Evolutionary conservation across 371 early-diverging fungal species (phyloP).

Genomic region (Actinomortierella ambigua): DNA sequence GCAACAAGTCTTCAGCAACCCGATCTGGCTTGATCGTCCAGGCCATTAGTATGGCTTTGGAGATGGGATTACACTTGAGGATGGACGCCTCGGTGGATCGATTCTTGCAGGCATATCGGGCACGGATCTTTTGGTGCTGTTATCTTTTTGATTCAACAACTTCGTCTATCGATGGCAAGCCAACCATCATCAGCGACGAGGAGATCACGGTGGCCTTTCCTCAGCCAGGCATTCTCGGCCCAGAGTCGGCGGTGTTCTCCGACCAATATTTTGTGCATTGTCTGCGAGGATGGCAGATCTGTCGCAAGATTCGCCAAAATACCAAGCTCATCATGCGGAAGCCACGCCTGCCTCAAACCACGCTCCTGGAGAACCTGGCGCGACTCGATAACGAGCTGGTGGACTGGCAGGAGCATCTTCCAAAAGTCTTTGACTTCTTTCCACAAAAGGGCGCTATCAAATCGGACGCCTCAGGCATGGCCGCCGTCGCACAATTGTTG

Average conservation of each 20-base stretch:
- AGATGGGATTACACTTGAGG: constrained; percentile 36
- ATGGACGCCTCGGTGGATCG: constrained; percentile 16
- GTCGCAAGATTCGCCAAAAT: constrained; percentile 43
- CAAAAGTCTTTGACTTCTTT: constrained; percentile 28
- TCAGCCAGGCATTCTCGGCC: constrained; percentile 23
- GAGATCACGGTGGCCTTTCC: constrained; percentile 34
- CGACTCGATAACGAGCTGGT: constrained; percentile 37
- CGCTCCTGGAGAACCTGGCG: constrained; percentile 21
- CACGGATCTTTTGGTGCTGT: constrained; percentile 39
- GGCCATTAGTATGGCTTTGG: constrained; percentile 41
- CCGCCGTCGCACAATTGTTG: constrained; percentile 26
- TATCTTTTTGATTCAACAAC: constrained; percentile 39
- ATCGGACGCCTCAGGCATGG: constrained; percentile 13
- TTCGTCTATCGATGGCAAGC: constrained; percentile 40
- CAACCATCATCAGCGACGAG: constrained; percentile 38
- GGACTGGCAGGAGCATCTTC: constrained; percentile 37
- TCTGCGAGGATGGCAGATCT: constrained; percentile 35
- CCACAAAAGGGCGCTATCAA: constrained; percentile 25
- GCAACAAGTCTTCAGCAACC: constrained; percentile 41
- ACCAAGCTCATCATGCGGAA: constrained; percentile 22
- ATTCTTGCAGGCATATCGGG: constrained; percentile 23
- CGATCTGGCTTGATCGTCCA: constrained; percentile 45
- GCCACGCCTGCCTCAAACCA: constrained; percentile 18
- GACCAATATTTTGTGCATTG: constrained; percentile 43
- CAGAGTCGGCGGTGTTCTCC: constrained; percentile 28